Evolutionary conservation across 352 stramenopile genomes (phyloP).

Genomic region (Phytophthora pisi): DNA sequence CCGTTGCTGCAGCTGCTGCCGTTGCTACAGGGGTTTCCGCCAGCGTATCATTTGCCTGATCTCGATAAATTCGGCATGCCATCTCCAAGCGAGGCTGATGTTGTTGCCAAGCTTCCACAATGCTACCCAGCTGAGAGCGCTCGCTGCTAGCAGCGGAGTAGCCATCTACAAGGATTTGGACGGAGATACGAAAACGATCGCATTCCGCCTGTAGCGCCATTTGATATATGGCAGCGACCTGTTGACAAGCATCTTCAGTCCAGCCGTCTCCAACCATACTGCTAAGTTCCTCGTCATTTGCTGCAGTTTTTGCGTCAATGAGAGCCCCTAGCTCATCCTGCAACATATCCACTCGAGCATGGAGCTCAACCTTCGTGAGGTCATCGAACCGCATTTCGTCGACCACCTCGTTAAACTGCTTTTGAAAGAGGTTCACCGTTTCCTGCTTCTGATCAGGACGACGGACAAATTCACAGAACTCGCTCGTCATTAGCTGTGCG

Average conservation of each 20-base stretch:
- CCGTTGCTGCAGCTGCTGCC: slow-evolving; percentile 1
- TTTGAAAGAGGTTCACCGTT: slow-evolving; percentile 71
- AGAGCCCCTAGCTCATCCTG: slow-evolving; percentile 64
- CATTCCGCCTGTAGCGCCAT: slow-evolving; percentile 70
- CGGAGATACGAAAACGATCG: slow-evolving; percentile 67
- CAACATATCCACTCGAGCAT: slow-evolving; percentile 73
- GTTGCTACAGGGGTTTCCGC: slow-evolving; percentile 21
- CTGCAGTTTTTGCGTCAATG: slow-evolving; percentile 44
- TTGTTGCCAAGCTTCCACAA: slow-evolving; percentile 40
- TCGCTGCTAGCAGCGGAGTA: slow-evolving; percentile 57
- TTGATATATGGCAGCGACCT: slow-evolving; percentile 53
- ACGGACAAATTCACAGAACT: slow-evolving; percentile 64
- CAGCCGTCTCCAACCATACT: slow-evolving; percentile 55
- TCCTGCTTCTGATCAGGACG: slow-evolving; percentile 73
- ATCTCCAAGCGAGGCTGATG: slow-evolving; percentile 40
- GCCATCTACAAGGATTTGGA: slow-evolving; percentile 63
- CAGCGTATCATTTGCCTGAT: slow-evolving; percentile 26
- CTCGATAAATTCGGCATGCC: slow-evolving; percentile 48
- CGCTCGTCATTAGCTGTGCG: slow-evolving; percentile 37
- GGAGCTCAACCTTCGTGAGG: slow-evolving; percentile 78
- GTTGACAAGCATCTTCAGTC: slow-evolving; percentile 59
- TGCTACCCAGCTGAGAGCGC: slow-evolving; percentile 26
- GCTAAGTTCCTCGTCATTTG: slow-evolving; percentile 57
- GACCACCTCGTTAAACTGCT: slow-evolving; percentile 76
- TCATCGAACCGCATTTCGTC: slow-evolving; percentile 88